phyloP scores from a whole-genome alignment of 768 basidiomycete genomes.

The Boletus reticuloceps region DNA sequence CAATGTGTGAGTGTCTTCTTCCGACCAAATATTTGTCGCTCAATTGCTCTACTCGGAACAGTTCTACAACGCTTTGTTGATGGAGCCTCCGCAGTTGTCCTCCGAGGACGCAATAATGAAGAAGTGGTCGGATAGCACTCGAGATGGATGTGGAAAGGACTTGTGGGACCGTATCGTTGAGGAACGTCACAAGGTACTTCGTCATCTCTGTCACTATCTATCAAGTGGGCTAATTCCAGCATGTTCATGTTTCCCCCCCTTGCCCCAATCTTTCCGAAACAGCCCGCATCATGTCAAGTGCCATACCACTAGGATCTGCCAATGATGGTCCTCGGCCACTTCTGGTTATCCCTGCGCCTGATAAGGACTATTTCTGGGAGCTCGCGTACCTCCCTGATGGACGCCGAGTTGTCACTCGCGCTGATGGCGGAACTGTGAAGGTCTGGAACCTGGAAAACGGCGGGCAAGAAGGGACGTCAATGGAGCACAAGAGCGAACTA shows the following conservation, averaged over 20 bases:
- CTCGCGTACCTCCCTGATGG: background rate
- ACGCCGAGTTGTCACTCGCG: background rate
- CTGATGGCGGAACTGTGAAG: background rate
- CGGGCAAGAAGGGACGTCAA: background rate
- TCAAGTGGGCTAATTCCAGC: too few relatives aligned
- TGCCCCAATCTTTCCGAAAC: too few relatives aligned
- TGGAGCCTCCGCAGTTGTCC: too few relatives aligned
- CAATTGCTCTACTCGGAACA: too few relatives aligned
- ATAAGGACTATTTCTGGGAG: background rate
- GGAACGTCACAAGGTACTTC: constrained; percentile 77
- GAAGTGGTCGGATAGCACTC: constrained; percentile 84
- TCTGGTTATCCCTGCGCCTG: too few relatives aligned
- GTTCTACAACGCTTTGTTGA: too few relatives aligned
- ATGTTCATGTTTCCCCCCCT: too few relatives aligned
- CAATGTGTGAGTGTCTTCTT: constrained; percentile 48
- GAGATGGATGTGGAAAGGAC: constrained; percentile 90
- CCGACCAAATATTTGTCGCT: background rate
- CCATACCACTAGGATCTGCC: too few relatives aligned
- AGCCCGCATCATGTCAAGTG: too few relatives aligned
- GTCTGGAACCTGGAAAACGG: background rate
- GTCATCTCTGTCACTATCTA: too few relatives aligned
- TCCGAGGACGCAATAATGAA: constrained; percentile 76
- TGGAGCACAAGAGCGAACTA: background rate
- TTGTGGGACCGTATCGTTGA: constrained; percentile 83
- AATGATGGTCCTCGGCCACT: too few relatives aligned